These are phyloP conservation scores for Nannochloropsis gaditana DNA, from an alignment of 108 stramenopile species.

Conservation along the genomic window DNA sequence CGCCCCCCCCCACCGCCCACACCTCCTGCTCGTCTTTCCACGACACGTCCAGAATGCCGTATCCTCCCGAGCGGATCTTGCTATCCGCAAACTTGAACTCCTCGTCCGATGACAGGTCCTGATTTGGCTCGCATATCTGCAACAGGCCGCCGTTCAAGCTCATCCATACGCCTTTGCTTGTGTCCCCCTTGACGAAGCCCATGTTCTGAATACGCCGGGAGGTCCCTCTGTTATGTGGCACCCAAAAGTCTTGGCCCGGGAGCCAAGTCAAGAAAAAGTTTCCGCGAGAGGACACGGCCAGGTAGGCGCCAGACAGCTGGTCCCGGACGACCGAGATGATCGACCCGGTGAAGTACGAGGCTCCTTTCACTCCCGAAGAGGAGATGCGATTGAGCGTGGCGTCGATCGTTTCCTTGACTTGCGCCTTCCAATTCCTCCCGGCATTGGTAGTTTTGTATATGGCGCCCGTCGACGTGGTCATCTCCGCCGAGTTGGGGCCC, in stretches of 20 bases:
- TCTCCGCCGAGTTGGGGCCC: conserved; percentile 81
- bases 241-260: conserved; percentile 96
- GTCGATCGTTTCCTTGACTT: conserved; percentile 94
- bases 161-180: conserved; percentile 91
- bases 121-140: conserved; percentile 25
- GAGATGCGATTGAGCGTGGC: conserved; percentile 88
- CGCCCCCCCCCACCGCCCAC: conserved; percentile 92
- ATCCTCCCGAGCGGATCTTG: conserved; percentile 91
- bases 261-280: conserved; percentile 97
- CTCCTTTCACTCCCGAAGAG: conserved; percentile 79
- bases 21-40: conserved; percentile 81
- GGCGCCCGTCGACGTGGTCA: conserved; percentile 86
- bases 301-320: conserved; percentile 67
- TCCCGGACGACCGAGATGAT: conserved; percentile 62
- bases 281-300: conserved; percentile 82
- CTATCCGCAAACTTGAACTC: conserved; percentile 73
- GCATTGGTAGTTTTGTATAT: conserved; percentile 88
- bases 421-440: conserved; percentile 91
- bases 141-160: conserved; percentile 87
- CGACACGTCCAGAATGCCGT: conserved; percentile 91
- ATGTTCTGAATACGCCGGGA: conserved; percentile 91
- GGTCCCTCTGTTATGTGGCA: conserved; percentile 93
- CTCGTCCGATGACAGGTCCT: conserved; percentile 34
- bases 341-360: conserved; percentile 83
- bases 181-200: conserved; percentile 85